Evolutionary conservation across 129 eudicot genomes (phyloP), one percentile per base, ranked within the genome.

Genomic region (Flaveria ramosissima): DNA sequence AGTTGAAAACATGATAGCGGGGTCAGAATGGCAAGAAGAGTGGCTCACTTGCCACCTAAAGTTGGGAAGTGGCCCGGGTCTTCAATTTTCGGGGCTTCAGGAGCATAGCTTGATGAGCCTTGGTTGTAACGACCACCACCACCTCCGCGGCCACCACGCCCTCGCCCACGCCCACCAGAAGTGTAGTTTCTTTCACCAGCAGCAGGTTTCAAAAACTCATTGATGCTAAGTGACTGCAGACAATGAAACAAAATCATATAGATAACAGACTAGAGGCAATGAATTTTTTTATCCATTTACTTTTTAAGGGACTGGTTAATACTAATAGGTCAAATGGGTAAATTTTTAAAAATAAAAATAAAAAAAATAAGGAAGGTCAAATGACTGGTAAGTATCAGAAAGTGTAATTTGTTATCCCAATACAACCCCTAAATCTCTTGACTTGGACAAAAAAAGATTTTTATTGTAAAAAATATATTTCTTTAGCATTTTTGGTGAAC

Each of bases 161-260:
- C 60, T 5, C 48, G 48, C 1, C 98, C 98, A 52, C 93, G 97
- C 1, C 98, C 96, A 72, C 96, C 84, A 13, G 86, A 75, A 59
- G 52, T 43, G 81, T 81, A 85, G 80, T 75, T 79, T 82, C 64
- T 84, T 78, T 91, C 97, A 7, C 98, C 97, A 27, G 87, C 93
- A 70, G 94, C 89, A 8, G 97, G 96, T 82, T 94, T 94, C 92
- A 94, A 77, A 73, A 94, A 94, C 86, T 94, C 99, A 9, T 89
- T 91, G 71, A 94, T 94, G 92, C 96, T 94, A 56, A 94, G 85
- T 3, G 97, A 79, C 99, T 94, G 56, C 71, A 68, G 42, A 57
- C 45, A 71, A 36, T 20, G 7, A 70, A 71, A 62, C 65, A 47
- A 74, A n/a, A 50, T 11, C 64, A 78, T 32, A 13, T 42, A 8